Evolutionary conservation across 2,329 filamentous ascomycete genomes (phyloP), one percentile per base, ranked within the genome.

Genomic region (Magnaporthiopsis incrustans): DNA sequence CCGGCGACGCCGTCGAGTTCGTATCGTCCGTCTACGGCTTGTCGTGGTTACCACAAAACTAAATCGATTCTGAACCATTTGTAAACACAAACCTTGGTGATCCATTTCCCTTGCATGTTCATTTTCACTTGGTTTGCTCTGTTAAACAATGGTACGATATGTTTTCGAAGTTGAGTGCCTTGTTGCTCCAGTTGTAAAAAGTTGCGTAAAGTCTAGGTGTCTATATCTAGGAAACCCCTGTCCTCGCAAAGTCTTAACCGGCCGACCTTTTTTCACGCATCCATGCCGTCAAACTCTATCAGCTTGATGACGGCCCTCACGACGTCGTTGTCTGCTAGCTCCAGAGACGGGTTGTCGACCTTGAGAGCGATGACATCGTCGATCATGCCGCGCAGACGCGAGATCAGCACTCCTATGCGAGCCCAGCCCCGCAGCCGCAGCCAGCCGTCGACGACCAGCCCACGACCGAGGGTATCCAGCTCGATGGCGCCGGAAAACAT

Each of bases 381-480:
- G 63, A 99, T 82, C 87, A 98, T 90, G 65, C 87, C 87, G 67
- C 95, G 83, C 68, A 99, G 76, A 67, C 94, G 82, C 59, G 89
- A 90, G 3, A 97, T 89, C 69, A 99, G 76, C 15, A 98, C 94
- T 35, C 94, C 95, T 67, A 99, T 95, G 60, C 95, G 85, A 1
- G 95, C 94, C 95, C 95, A 99, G 0, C 95, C 95, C 30, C 92
- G 84, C 38, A 99, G 78, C 50, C 82, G 76, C 63, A 98, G 79
- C 95, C 94, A 98, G 62, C 91, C 92, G 76, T 98, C 95, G 4
- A 99, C 91, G 3, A 97, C 79, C 25, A 99, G 78, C 0, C 95
- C 95, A 27, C 93, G 82, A 7, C 94, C 94, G 58, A 92, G 79
- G 0, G 92, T 96, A 76, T 98, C 95, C 3, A 98, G 85, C 66